Conservation (phyloP, 2,329 filamentous ascomycete species). For the Penicillium frequentans region DNA sequence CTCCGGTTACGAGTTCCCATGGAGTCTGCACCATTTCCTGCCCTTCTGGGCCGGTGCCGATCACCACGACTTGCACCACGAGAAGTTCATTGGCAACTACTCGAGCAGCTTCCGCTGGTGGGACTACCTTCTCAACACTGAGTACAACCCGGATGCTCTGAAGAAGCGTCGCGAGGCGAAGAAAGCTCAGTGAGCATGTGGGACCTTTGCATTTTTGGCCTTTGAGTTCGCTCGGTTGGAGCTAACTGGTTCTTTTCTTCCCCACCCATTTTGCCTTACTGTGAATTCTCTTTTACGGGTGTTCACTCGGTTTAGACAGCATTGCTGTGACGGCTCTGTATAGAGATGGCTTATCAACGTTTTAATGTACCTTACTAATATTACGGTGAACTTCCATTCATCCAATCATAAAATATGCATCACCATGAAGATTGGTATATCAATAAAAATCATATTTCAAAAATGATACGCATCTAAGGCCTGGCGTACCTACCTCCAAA, state of each 20-base stretch:
- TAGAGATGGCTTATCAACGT: constrained; percentile 6
- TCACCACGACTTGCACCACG: constrained; percentile 96
- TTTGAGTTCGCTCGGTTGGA: not conserved
- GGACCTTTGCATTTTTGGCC: not conserved
- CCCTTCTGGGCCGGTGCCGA: constrained; percentile 98
- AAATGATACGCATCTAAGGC: not conserved
- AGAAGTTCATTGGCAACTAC: constrained; percentile 98
- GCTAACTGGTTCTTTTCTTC: not conserved
- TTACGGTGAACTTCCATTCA: constrained; percentile 1
- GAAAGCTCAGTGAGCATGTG: constrained; percentile 26
- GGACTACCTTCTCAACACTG: constrained; percentile 92
- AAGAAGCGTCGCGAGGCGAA: constrained; percentile 71
- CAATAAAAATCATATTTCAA: not conserved
- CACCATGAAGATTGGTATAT: not conserved
- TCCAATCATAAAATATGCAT: not conserved
- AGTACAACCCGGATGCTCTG: constrained; percentile 83
- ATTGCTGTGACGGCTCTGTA: not conserved
- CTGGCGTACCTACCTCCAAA: not conserved
- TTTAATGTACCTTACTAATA: constrained; percentile 12
- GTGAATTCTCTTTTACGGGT: not conserved
- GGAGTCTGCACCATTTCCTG: constrained; percentile 91
- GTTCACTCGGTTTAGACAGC: not conserved
- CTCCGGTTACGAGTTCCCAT: constrained; percentile 97
- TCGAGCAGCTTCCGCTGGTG: constrained; percentile 98
- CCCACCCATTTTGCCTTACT: not conserved